Evolutionary conservation across 2,329 filamentous ascomycete species (phyloP).

Genomic region (Venturia nashicola): DNA sequence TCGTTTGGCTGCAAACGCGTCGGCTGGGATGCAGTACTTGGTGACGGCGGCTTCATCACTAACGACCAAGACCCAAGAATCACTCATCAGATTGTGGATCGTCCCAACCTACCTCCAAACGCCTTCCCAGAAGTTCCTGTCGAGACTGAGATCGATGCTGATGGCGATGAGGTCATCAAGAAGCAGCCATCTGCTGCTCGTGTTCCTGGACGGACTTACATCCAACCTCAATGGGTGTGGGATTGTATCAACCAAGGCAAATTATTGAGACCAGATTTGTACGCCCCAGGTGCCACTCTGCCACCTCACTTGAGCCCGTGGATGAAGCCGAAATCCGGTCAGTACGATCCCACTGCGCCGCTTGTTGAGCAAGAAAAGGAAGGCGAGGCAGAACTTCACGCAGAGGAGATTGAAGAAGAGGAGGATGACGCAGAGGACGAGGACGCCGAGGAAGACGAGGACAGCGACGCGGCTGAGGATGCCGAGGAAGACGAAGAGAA

Average conservation of each 20-base stretch:
- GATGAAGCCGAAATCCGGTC: slow-evolving; percentile 66
- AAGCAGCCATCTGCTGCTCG: slow-evolving; percentile 40
- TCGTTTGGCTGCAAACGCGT: slow-evolving; percentile 93
- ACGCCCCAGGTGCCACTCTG: slow-evolving; percentile 77
- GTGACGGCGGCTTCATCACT: slow-evolving; percentile 83
- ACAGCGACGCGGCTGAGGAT: slow-evolving; percentile 34
- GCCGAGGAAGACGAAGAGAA: slow-evolving; percentile 28
- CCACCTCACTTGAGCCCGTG: slow-evolving; percentile 95
- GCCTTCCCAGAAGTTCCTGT: slow-evolving; percentile 21
- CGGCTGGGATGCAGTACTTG: slow-evolving; percentile 84
- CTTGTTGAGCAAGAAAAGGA: slow-evolving; percentile 82
- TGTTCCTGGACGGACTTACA: slow-evolving; percentile 81
- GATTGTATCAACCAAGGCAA: slow-evolving; percentile 90
- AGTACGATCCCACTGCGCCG: slow-evolving; percentile 80
- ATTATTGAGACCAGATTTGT: slow-evolving; percentile 73
- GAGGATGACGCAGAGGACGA: slow-evolving; percentile 18
- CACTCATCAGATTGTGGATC: slow-evolving; percentile 92
- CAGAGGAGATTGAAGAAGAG: slow-evolving; percentile 37
- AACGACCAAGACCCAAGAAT: slow-evolving; percentile 80
- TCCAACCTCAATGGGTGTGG: slow-evolving; percentile 99
- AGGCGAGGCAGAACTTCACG: slow-evolving; percentile 64
- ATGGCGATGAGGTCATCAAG: slow-evolving; percentile 36
- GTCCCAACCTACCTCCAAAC: slow-evolving; percentile 53
- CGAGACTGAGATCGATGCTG: slow-evolving; percentile 7
- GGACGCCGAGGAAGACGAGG: slow-evolving; percentile 27